Percentiles rank a stretch among this genome's conserved stretches.
Conservation (phyloP, 805 yeast species). For the Ogataea neopini region DNA sequence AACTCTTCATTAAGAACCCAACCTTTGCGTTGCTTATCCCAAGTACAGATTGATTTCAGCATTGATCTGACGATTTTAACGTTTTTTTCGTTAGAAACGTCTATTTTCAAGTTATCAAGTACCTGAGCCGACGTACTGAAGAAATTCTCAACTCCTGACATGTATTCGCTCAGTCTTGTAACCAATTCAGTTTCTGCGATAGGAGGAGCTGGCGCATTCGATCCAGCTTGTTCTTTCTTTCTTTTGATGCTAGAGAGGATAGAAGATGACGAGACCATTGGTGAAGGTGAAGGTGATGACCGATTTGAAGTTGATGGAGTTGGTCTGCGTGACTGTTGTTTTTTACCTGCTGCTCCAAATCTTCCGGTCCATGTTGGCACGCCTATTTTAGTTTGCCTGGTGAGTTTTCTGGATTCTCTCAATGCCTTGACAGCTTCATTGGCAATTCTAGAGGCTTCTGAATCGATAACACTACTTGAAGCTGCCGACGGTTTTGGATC, state of each 20-base stretch:
- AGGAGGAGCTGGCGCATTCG: constrained; percentile 8
- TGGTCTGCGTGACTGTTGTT: neutral
- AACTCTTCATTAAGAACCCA: constrained; percentile 69
- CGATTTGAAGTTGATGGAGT: constrained; percentile 1
- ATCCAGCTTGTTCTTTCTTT: constrained; percentile 21
- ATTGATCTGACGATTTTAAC: constrained; percentile 66
- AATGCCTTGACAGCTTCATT: constrained; percentile 63
- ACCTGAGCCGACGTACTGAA: constrained; percentile 36
- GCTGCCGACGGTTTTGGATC: constrained; percentile 43
- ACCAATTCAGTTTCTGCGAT: constrained; percentile 21
- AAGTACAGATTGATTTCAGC: constrained; percentile 63
- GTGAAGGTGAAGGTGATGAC: constrained; percentile 11
- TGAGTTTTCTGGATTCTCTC: constrained; percentile 56
- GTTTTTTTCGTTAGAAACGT: constrained; percentile 50
- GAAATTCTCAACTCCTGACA: constrained; percentile 30
- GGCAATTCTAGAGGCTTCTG: constrained; percentile 63
- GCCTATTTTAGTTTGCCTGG: constrained; percentile 56
- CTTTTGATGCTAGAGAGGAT: constrained; percentile 50
- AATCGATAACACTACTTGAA: constrained; percentile 55
- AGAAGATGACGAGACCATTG: constrained; percentile 43
- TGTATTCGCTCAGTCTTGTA: constrained; percentile 27
- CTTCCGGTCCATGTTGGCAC: constrained; percentile 97
- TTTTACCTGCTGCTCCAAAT: constrained; percentile 79
- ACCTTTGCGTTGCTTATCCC: constrained; percentile 59
- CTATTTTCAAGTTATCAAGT: constrained; percentile 29